Conservation (phyloP, 2,329 filamentous ascomycete species). For the Daldinia sp. region DNA sequence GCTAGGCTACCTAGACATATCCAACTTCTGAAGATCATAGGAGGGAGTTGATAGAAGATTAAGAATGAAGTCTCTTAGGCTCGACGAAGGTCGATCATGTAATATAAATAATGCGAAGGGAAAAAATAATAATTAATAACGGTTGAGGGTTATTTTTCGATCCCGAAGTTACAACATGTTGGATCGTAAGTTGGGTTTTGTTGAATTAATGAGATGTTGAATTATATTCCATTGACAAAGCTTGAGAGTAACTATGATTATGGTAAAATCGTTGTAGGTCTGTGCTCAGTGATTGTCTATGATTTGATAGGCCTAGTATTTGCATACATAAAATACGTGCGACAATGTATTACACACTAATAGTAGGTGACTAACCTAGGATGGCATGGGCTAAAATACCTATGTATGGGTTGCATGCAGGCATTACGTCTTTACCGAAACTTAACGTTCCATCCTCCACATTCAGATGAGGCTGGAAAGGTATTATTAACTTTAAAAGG, state of each 20-base stretch:
- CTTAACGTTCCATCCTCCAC: background rate
- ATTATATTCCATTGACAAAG: background rate
- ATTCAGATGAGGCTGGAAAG: slow-evolving; percentile 29
- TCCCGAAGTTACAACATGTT: background rate
- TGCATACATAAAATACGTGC: background rate
- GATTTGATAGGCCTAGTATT: background rate
- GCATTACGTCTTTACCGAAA: background rate
- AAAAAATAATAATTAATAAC: background rate
- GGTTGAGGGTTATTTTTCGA: background rate
- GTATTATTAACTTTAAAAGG: slow-evolving; percentile 15
- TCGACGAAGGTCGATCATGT: background rate
- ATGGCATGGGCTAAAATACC: background rate
- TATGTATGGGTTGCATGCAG: slow-evolving; percentile 1
- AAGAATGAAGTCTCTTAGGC: background rate
- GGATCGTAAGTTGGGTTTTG: background rate
- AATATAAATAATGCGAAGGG: background rate
- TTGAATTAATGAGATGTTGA: background rate
- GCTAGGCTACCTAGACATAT: background rate
- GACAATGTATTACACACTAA: background rate
- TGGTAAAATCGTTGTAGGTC: background rate
- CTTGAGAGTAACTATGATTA: background rate
- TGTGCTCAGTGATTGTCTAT: background rate
- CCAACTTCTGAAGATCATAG: background rate
- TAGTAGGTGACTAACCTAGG: background rate
- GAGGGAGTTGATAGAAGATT: background rate